Conservation (phyloP, 2,329 filamentous ascomycete genomes). For the Trichoderma atrobrunneum region DNA sequence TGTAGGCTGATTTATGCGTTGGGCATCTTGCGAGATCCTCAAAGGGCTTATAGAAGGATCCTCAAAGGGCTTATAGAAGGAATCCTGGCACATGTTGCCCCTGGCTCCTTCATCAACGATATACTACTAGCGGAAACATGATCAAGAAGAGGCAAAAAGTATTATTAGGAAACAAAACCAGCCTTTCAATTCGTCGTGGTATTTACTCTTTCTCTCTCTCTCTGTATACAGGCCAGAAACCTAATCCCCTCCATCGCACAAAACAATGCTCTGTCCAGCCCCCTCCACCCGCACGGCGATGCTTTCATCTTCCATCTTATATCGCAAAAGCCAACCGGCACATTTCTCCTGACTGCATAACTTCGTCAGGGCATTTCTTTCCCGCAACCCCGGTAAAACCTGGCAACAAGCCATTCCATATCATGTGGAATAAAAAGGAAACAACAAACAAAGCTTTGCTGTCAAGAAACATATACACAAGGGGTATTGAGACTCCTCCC, state of each 20-base stretch:
- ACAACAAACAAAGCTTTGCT: not conserved
- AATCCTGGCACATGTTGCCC: not conserved
- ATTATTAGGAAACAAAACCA: not conserved
- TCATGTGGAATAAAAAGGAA: conserved; percentile 12
- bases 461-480: conserved; percentile 15
- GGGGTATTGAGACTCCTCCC: conserved; percentile 20
- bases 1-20: not conserved
- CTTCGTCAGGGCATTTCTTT: conserved; percentile 17
- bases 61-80: not conserved
- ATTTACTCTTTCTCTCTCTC: conserved; percentile 1
- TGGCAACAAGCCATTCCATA: conserved; percentile 3
- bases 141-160: not conserved
- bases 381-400: not conserved
- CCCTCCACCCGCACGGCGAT: not conserved
- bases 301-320: not conserved
- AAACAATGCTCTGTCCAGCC: not conserved
- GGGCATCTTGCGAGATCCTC: not conserved
- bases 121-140: not conserved
- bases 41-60: not conserved
- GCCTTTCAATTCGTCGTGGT: not conserved
- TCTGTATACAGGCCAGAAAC: not conserved
- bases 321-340: conserved; percentile 2
- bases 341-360: conserved; percentile 18
- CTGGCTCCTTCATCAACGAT: not conserved
- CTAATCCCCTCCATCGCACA: not conserved